phyloP scores from a whole-genome alignment of 2,329 filamentous ascomycete species.

The Colletotrichum sp. region DNA sequence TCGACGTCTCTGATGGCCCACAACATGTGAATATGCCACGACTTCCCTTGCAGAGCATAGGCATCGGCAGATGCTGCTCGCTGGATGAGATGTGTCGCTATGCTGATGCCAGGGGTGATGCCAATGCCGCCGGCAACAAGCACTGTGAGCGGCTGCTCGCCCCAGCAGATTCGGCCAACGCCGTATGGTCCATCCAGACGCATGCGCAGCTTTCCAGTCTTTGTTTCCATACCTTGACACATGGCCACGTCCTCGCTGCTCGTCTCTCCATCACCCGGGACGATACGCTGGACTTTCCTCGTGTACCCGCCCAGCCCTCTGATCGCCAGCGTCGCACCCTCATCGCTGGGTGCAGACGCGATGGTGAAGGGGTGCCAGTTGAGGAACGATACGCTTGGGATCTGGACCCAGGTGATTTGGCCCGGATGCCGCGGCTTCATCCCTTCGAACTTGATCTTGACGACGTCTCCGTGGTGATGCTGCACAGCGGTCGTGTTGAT shows the following conservation, averaged over 20 bases:
- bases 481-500: background rate
- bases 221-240: accelerated
- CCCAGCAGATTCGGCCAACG: background rate
- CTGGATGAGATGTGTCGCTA: background rate
- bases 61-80: background rate
- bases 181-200: background rate
- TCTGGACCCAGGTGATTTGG: background rate
- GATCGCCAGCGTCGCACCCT: background rate
- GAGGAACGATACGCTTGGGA: background rate
- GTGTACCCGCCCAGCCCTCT: background rate
- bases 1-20: background rate
- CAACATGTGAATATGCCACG: background rate
- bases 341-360: background rate
- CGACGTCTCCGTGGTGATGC: background rate
- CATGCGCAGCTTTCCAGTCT: accelerated
- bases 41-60: background rate
- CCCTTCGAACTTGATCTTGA: background rate
- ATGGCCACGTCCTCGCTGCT: background rate
- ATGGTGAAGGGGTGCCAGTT: background rate
- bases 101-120: background rate
- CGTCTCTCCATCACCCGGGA: background rate
- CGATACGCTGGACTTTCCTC: background rate
- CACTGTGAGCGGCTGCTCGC: background rate
- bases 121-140: background rate
- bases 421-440: background rate